These are phyloP conservation scores for Cylindrotheca fusiformis DNA, from an alignment of 108 stramenopile genomes.

Conservation along the genomic window DNA sequence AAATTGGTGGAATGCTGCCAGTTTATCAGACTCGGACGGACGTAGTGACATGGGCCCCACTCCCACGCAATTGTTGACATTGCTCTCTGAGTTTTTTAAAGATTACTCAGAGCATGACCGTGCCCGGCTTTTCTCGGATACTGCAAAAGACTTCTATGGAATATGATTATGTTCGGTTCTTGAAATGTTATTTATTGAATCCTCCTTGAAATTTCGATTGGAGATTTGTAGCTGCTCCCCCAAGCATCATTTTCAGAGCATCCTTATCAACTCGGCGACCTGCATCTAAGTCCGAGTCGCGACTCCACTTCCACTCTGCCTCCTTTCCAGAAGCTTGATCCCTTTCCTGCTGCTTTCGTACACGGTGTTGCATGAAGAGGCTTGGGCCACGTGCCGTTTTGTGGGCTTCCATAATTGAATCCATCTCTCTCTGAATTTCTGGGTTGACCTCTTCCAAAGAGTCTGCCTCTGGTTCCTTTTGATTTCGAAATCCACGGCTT, in stretches of 20 bases:
- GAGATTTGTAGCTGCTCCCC: constrained; percentile 68
- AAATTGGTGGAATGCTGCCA: constrained; percentile 66
- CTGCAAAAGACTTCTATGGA: constrained; percentile 61
- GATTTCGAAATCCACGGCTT: constrained; percentile 59
- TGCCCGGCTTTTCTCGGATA: constrained; percentile 47
- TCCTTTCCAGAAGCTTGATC: constrained; percentile 24
- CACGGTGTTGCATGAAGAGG: constrained; percentile 69
- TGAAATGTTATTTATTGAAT: constrained; percentile 19
- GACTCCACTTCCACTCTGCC: constrained; percentile 66
- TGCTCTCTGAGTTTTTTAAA: constrained; percentile 38
- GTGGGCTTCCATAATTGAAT: constrained; percentile 71
- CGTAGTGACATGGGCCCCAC: constrained; percentile 53
- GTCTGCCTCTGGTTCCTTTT: constrained; percentile 27
- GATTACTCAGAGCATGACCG: constrained; percentile 54
- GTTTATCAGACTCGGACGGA: constrained; percentile 59
- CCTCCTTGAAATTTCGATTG: constrained; percentile 78
- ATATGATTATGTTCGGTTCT: constrained; percentile 16
- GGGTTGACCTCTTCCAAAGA: constrained; percentile 35
- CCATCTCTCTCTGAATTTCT: constrained; percentile 70
- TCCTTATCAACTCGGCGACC: constrained; percentile 87
- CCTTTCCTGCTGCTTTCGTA: constrained; percentile 45
- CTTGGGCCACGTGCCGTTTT: constrained; percentile 68
- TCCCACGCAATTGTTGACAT: constrained; percentile 49
- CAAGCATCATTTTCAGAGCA: constrained; percentile 69
- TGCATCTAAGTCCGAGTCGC: constrained; percentile 74